Conservation (phyloP, 352 stramenopile genomes). For the Globisporangium yorkense region DNA sequence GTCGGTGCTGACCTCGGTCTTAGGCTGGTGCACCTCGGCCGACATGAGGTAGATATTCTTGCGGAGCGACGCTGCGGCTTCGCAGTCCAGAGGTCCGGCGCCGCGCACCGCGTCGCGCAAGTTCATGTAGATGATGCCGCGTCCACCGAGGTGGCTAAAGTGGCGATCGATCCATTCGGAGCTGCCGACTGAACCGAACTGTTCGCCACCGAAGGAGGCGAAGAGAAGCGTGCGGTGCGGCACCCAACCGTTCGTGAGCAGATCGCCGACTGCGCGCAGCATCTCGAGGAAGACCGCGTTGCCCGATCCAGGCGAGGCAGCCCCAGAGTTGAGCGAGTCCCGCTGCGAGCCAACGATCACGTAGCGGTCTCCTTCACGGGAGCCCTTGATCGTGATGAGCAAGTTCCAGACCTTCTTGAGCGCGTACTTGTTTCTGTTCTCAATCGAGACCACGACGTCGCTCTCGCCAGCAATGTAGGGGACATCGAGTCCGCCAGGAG, state of each 20-base stretch:
- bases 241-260: slow-evolving; percentile 65
- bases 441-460: slow-evolving; percentile 29
- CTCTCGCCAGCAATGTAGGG: slow-evolving; percentile 29
- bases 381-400: slow-evolving; percentile 61
- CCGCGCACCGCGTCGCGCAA: slow-evolving; percentile 68
- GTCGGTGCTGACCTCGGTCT: slow-evolving; percentile 32
- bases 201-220: slow-evolving; percentile 70
- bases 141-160: slow-evolving; percentile 50
- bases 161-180: slow-evolving; percentile 83
- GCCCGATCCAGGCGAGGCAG: slow-evolving; percentile 54
- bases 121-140: slow-evolving; percentile 70
- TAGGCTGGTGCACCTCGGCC: slow-evolving; percentile 58
- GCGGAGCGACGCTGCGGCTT: slow-evolving; percentile 62
- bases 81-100: slow-evolving; percentile 51
- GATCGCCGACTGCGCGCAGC: slow-evolving; percentile 45
- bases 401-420: slow-evolving; percentile 80
- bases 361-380: slow-evolving; percentile 68
- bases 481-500: slow-evolving; percentile 20
- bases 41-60: slow-evolving; percentile 77
- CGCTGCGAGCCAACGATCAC: slow-evolving; percentile 67
- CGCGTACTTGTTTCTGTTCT: slow-evolving; percentile 63
- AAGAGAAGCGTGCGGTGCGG: slow-evolving; percentile 76
- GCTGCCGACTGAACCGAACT: slow-evolving; percentile 73
- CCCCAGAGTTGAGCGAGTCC: slow-evolving; percentile 63
- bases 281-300: slow-evolving; percentile 80